Percentiles rank a stretch among this genome's conserved stretches.
phyloP scores from a whole-genome alignment of 805 yeast genomes.

The Teunomyces cretensis region DNA sequence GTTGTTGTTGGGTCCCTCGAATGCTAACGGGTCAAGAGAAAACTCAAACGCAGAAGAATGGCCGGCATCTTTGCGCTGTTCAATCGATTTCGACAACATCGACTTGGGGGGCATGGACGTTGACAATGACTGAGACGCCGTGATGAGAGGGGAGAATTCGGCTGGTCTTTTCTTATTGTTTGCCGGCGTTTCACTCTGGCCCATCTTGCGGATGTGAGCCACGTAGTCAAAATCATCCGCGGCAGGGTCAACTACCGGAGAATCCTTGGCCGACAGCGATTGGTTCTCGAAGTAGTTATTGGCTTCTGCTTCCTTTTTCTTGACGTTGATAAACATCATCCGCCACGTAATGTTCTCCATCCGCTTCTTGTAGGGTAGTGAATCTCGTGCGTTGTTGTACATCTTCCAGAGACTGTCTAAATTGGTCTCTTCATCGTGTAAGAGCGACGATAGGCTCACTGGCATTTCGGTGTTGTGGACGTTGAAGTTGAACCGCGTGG shows the following conservation, averaged over 20 bases:
- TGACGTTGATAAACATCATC: conserved; percentile 58
- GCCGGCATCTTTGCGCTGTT: background rate
- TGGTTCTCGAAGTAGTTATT: background rate
- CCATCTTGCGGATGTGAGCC: conserved; percentile 60
- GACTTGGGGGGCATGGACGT: conserved; percentile 5
- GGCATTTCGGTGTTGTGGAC: background rate
- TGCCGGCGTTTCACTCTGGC: conserved; percentile 34
- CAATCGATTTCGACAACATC: conserved; percentile 14
- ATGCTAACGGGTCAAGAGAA: conserved; percentile 47
- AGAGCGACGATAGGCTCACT: conserved; percentile 1
- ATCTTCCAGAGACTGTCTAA: conserved; percentile 60
- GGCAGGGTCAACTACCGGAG: conserved; percentile 37
- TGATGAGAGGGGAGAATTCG: conserved; percentile 20
- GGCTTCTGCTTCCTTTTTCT: conserved; percentile 8
- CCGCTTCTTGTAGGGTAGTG: conserved; percentile 70
- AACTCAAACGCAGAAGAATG: conserved; percentile 24
- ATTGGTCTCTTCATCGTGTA: background rate
- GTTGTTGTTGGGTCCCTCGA: conserved; percentile 42
- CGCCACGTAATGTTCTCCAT: conserved; percentile 90
- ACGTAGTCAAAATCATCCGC: conserved; percentile 60
- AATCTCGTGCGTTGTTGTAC: conserved; percentile 73
- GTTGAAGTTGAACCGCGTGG: background rate
- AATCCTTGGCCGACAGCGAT: background rate
- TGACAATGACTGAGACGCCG: background rate
- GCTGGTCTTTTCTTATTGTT: conserved; percentile 20